Evolutionary conservation across 352 stramenopile species (phyloP).

Genomic region (Phytopythium sindhum): DNA sequence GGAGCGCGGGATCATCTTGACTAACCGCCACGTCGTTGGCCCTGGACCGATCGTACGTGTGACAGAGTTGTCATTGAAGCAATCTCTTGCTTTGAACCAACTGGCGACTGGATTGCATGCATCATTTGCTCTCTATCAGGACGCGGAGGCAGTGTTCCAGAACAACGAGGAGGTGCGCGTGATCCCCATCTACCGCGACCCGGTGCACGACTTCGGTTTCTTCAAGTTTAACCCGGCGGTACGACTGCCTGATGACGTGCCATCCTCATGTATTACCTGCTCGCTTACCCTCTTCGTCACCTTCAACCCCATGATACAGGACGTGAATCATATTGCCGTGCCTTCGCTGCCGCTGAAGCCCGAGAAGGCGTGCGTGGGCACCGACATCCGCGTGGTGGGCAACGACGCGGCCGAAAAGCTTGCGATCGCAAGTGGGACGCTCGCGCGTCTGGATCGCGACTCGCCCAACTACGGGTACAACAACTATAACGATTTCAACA

Average conservation of each 20-base stretch:
- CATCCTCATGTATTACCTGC: neutral
- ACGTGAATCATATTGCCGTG: slow-evolving; percentile 84
- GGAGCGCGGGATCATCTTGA: slow-evolving; percentile 90
- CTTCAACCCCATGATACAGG: slow-evolving; percentile 20
- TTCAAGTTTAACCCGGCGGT: slow-evolving; percentile 87
- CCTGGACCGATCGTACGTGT: slow-evolving; percentile 73
- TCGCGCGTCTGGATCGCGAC: slow-evolving; percentile 89
- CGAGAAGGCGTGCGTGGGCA: slow-evolving; percentile 86
- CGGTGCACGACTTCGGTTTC: slow-evolving; percentile 93
- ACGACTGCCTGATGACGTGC: slow-evolving; percentile 1
- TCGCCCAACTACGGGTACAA: slow-evolving; percentile 87
- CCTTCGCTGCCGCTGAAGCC: slow-evolving; percentile 76
- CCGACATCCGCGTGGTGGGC: slow-evolving; percentile 90
- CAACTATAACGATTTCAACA: slow-evolving; percentile 94
- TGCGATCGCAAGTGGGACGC: slow-evolving; percentile 88
- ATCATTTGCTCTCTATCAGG: slow-evolving; percentile 27
- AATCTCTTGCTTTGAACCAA: no score
- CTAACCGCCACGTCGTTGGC: slow-evolving; percentile 91
- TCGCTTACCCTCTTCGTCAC: neutral
- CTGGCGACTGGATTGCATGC: neutral
- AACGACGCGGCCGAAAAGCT: slow-evolving; percentile 93
- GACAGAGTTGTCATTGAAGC: neutral
- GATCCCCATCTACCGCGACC: slow-evolving; percentile 90
- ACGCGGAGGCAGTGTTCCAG: slow-evolving; percentile 90
- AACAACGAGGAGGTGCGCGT: slow-evolving; percentile 94